Evolutionary conservation across 2,329 filamentous ascomycete species (phyloP), one percentile per base, ranked within the genome.

Genomic region (Trichoderma sp.): DNA sequence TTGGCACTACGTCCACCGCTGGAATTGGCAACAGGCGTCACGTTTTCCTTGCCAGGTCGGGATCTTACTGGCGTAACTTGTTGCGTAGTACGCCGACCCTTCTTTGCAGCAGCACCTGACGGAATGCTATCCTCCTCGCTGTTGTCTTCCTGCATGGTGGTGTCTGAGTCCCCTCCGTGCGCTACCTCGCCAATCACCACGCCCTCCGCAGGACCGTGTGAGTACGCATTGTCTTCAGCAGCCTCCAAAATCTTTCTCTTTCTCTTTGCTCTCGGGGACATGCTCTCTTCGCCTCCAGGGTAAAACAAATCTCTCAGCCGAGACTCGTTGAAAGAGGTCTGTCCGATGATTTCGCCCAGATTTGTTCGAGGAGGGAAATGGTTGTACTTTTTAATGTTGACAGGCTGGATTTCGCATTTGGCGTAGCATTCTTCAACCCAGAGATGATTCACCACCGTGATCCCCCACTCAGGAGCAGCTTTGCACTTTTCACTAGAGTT

Each of bases 371-470:
- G 87, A 18, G 96, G 96, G 75, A 98, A 99, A 78, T 94, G 91
- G 1, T 88, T 93, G 79, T 97, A 99, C 74, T 92, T 91, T 9
- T 88, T 85, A 66, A 93, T 89, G 4, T 92, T 92, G 26, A 95
- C 83, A 0, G 89, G 88, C 79, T 93, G 92, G 72, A 92, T 84
- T 78, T 92, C 88, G 84, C 94, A 97, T 79, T 92, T 94, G 2
- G 95, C 94, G 79, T 98, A 99, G 81, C 94, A 97, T 79, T 99
- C 96, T 81, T 99, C 96, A 60, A 99, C 87, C 96, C 96, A 99
- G 1, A 99, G 86, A 79, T 99, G 96, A 80, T 98, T 99, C 76
- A 97, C 85, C 76, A 97, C 92, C 71, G 94, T 85, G 70, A 98
- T 91, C 68, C 92, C 92, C 96, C 96, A 99, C 82, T 98, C 96